These are phyloP conservation scores for Saccharomycopsis oosterbeekiorum DNA, from an alignment of 805 yeast species.

Conservation along the genomic window DNA sequence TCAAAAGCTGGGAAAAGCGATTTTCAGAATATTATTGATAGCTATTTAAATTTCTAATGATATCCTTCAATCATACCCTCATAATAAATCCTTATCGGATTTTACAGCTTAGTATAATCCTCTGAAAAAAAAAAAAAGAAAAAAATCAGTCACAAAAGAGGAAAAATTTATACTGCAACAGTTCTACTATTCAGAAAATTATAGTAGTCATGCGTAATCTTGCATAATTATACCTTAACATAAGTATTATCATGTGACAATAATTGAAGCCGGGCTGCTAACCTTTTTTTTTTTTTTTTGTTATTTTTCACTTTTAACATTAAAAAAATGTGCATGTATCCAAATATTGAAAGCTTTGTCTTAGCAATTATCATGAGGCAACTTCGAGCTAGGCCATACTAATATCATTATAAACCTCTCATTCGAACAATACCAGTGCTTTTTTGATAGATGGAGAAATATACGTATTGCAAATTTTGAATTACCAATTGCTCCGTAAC, in stretches of 20 bases:
- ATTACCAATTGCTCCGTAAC: background rate
- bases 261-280: background rate
- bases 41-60: no score
- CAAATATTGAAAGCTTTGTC: no score
- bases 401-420: background rate
- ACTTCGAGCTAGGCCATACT: background rate
- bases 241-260: background rate
- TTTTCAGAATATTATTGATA: background rate
- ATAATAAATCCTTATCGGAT: background rate
- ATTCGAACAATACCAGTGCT: background rate
- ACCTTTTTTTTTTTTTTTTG: background rate
- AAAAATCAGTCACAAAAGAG: no score
- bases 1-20: background rate
- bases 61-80: no score
- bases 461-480: background rate
- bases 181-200: no score
- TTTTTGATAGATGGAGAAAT: background rate
- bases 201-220: background rate
- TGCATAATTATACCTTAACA: background rate
- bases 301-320: background rate
- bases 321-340: background rate
- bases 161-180: no score
- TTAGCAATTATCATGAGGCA: no score
- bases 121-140: background rate
- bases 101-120: background rate